Conservation (phyloP, 768 basidiomycete genomes). For the Pleurotus salmoneostramineus region DNA sequence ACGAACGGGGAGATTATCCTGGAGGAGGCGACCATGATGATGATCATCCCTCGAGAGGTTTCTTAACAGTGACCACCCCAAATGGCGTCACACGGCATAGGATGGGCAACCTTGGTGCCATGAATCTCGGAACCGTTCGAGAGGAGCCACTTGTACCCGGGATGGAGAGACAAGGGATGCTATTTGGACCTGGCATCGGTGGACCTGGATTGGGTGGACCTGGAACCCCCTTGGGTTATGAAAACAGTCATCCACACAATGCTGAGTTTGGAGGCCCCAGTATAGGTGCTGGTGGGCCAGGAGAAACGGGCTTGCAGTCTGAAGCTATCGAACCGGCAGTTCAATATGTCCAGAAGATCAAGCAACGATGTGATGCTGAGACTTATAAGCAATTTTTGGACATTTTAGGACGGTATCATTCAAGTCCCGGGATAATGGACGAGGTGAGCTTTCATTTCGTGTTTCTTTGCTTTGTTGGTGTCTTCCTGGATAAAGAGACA, state of each 20-base stretch:
- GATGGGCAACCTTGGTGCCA: neutral
- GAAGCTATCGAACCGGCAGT: slow-evolving; percentile 73
- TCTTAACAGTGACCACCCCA: slow-evolving; percentile 1
- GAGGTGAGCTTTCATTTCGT: slow-evolving; percentile 35
- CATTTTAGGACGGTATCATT: slow-evolving; percentile 62
- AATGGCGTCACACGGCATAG: neutral
- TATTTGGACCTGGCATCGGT: neutral
- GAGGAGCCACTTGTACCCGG: neutral
- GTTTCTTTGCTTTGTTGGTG: neutral
- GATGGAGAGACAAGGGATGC: neutral
- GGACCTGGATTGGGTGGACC: neutral
- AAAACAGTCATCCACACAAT: neutral
- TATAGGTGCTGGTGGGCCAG: neutral
- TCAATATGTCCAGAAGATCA: slow-evolving; percentile 96
- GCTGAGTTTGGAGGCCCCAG: too few relatives aligned
- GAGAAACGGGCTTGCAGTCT: neutral
- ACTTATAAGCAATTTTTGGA: slow-evolving; percentile 80
- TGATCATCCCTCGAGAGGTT: neutral
- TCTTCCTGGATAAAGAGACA: neutral
- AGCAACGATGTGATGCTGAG: slow-evolving; percentile 87
- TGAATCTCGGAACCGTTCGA: neutral
- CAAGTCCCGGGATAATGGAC: slow-evolving; percentile 53
- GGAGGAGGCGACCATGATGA: neutral
- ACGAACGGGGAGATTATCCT: neutral
- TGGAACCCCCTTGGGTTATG: neutral